Conservation (phyloP, 345 rosid genomes). For the Camelina laxa region DNA sequence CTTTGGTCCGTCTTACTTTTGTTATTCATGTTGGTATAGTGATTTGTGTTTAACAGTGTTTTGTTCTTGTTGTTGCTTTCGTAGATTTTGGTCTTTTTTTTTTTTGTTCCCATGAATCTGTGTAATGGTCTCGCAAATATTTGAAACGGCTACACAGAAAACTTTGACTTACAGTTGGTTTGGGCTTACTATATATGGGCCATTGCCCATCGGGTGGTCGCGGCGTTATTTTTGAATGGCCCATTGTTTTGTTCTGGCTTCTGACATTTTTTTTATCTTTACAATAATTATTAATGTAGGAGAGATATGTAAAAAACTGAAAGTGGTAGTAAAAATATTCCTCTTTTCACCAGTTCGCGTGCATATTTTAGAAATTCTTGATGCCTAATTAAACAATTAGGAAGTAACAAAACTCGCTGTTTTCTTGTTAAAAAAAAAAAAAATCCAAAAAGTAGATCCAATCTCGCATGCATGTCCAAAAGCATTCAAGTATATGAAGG, state of each 20-base stretch:
- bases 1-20: too few relatives aligned
- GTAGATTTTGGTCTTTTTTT: too few relatives aligned
- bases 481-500: constrained; percentile 1
- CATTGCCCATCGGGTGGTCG: background rate
- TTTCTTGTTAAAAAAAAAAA: background rate
- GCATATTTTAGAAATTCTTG: constrained; percentile 20
- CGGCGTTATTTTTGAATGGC: background rate
- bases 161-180: background rate
- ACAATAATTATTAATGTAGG: background rate
- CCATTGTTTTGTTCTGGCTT: background rate
- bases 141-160: too few relatives aligned
- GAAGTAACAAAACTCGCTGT: constrained; percentile 2
- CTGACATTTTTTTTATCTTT: background rate
- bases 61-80: too few relatives aligned
- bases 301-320: background rate
- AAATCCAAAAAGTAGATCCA: constrained; percentile 15
- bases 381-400: background rate
- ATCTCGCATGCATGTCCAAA: constrained; percentile 30
- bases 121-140: too few relatives aligned
- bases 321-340: background rate
- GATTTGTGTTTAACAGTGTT: too few relatives aligned
- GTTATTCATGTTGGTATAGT: too few relatives aligned
- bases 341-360: constrained; percentile 9
- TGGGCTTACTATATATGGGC: background rate
- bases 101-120: too few relatives aligned